Evolutionary conservation across 176 grass and related monocot genomes (phyloP), one percentile per base, ranked within the genome.

Genomic region (Carex kokanica): DNA sequence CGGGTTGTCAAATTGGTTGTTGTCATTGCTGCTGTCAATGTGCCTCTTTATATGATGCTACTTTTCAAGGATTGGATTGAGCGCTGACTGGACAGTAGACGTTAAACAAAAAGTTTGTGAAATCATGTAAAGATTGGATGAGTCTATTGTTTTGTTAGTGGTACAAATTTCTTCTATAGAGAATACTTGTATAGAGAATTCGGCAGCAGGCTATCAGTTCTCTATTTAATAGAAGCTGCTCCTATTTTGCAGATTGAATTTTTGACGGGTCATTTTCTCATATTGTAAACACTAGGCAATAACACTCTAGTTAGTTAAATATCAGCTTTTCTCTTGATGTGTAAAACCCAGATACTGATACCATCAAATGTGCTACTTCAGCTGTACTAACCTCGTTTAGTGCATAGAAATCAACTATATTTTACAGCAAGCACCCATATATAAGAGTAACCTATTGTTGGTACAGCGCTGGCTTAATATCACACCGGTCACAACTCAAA

Each of bases 21-120:
- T 15, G 25, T 98, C 53, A 91, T 98, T 57, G 90, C 90, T 18
- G 83, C 85, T 24, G 68, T 98, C 78, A 98, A 95, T 87, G 86
- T 84, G n/a, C 96, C 93, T 84, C 79, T 98, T 69, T 95, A 98
- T 86, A 93, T 98, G 91, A 98, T 98, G 96, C 88, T 98, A 63
- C 88, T 98, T 38, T 98, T 98, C 86, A 98, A 95, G 80, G 96
- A 93, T 61, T 98, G 92, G 93, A 90, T 95, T 70, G 92, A 93
- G 61, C 87, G 68, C 52, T 98, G 84, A 98, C 51, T 32, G 32
- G 72, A 83, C 16, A 27, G 53, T 79, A 51, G 27, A 57, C 15
- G 5, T 74, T 23, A 18, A 29, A 72, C 15, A 52, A 17, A 29
- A 24, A 23, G 12, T 36, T 12, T 17, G 78, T 45, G 32, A 34